Base-by-base conservation (phyloP, 106 monocot genomes). In the Xerophyta viscosa region DNA sequence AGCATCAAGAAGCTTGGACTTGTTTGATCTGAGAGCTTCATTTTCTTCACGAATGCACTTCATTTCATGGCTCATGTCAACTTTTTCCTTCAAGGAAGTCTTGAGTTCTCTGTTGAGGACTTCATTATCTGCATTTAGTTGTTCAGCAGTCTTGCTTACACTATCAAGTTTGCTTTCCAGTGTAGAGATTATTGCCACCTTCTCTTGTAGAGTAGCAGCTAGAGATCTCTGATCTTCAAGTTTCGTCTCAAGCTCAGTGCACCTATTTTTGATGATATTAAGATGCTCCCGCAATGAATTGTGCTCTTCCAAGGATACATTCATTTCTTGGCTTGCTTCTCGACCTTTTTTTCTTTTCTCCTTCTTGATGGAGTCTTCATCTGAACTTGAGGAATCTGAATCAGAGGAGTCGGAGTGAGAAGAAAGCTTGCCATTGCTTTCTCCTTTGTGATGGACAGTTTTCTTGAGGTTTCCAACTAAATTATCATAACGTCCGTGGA, bases 391-490 rank as follows among this genome's bases (percentile, higher is more conserved):
- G 18, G 69, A 64, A 48, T 67, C 47, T 42, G 13, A 51, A 28
- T 57, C 41, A 3, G 18, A 51, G 20, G 46, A n/a, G n/a, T n/a
- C n/a, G n/a, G n/a, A n/a, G n/a, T n/a, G n/a, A n/a, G n/a, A n/a
- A n/a, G n/a, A n/a, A n/a, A n/a, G n/a, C n/a, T n/a, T n/a, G n/a
- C 65, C 52, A 47, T 71, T 67, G 33, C 24, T 12, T 37, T 55
- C 52, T 57, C 37, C 37, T 20, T 62, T 61, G 37, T 56, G 41
- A 22, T 46, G 31, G 4, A 49, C 61, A 3, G 60, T 46, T 21
- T 58, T 63, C 57, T 66, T 71, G 6, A 75, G 50, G 20, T 71
- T 67, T 12, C 56, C 52, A 27, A 71, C 71, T 48, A 81, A 54
- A 57, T 63, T 54, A 52, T 66, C 45, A 58, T 81, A 67, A 6